Base-by-base conservation (phyloP, 2,329 filamentous ascomycete species). In the Aspergillus clavatus region DNA sequence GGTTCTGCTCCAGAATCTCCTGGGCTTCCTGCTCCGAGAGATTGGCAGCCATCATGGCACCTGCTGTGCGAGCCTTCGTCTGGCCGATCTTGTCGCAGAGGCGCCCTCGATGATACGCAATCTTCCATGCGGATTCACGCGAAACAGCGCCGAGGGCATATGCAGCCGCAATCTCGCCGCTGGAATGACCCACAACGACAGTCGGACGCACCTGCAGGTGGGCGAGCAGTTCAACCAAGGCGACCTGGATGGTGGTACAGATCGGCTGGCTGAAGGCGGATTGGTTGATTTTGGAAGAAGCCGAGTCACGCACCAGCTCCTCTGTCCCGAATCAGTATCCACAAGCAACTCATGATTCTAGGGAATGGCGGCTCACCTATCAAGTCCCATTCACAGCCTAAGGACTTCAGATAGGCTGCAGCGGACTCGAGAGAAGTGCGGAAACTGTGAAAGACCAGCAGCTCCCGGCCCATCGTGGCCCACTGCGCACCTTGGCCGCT, bases 401-500 rank as follows among this genome's bases (percentile, higher is more conserved):
- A n/a, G n/a, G n/a, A n/a, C n/a, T n/a, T n/a, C n/a, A n/a, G n/a
- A n/a, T n/a, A n/a, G n/a, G n/a, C n/a, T n/a, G n/a, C n/a, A n/a
- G n/a, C n/a, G n/a, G n/a, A n/a, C n/a, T n/a, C n/a, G n/a, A n/a
- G n/a, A n/a, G n/a, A n/a, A n/a, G n/a, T n/a, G n/a, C n/a, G 24
- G 31, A 59, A 63, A 0, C 35, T 27, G 4, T 44, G 45, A 35
- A 48, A 52, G 26, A 37, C 8, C 12, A 64, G 23, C 5, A 65
- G 46, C 33, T 59, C 50, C 3, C 36, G 19, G 2, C 59, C 63
- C 64, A 68, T 68, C 0, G 26, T 43, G 7, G 45, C 12, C 54
- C 59, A 68, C 19, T 67, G 63, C 7, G 65, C 63, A 2, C 65
- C 65, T 42, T 68, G 65, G 1, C 65, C 65, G 3, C 62, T 67